A percentile compares a stretch with the other conserved stretches of the same genome.
phyloP scores from a whole-genome alignment of 2,329 filamentous ascomycete species.

The Ilyonectria sp. region DNA sequence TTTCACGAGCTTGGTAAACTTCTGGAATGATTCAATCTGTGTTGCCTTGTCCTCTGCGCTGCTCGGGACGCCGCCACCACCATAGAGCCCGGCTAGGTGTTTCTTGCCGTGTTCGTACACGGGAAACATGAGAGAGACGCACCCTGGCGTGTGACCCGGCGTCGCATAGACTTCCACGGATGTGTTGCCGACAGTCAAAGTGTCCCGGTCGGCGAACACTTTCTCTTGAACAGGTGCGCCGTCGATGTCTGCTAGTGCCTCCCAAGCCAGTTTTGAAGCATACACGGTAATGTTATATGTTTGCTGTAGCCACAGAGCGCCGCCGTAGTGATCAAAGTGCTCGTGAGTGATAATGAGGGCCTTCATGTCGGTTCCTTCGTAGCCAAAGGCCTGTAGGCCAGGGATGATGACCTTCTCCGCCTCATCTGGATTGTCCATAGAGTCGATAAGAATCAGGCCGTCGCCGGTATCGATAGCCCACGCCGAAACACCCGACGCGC shows the following conservation, averaged over 20 bases:
- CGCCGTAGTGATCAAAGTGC: slow-evolving; percentile 49
- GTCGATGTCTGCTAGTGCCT: slow-evolving; percentile 13
- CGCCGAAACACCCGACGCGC: slow-evolving; percentile 40
- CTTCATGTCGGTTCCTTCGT: slow-evolving; percentile 46
- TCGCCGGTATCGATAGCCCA: slow-evolving; percentile 49
- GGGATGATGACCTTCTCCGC: slow-evolving; percentile 37
- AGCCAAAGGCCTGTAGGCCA: slow-evolving; percentile 41
- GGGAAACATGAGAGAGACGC: slow-evolving; percentile 41
- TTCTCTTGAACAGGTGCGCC: slow-evolving; percentile 26
- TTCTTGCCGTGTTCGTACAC: slow-evolving; percentile 37
- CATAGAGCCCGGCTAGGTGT: slow-evolving; percentile 44
- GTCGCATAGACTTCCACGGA: slow-evolving; percentile 36
- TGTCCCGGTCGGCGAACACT: slow-evolving; percentile 30
- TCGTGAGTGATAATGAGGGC: slow-evolving; percentile 49
- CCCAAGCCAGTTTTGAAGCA: slow-evolving; percentile 33
- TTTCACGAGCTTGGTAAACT: slow-evolving; percentile 30
- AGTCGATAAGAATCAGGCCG: slow-evolving; percentile 45
- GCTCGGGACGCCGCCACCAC: slow-evolving; percentile 41
- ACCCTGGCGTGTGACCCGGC: slow-evolving; percentile 45
- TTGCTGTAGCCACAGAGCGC: slow-evolving; percentile 44
- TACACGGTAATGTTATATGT: slow-evolving; percentile 38
- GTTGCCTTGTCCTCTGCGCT: slow-evolving; percentile 34
- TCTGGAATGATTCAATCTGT: slow-evolving; percentile 41
- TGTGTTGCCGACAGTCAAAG: slow-evolving; percentile 43
- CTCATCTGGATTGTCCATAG: slow-evolving; percentile 40